Evolutionary conservation across 352 stramenopile genomes (phyloP), one percentile per base, ranked within the genome.

Genomic region (Elongisporangium prolatum): DNA sequence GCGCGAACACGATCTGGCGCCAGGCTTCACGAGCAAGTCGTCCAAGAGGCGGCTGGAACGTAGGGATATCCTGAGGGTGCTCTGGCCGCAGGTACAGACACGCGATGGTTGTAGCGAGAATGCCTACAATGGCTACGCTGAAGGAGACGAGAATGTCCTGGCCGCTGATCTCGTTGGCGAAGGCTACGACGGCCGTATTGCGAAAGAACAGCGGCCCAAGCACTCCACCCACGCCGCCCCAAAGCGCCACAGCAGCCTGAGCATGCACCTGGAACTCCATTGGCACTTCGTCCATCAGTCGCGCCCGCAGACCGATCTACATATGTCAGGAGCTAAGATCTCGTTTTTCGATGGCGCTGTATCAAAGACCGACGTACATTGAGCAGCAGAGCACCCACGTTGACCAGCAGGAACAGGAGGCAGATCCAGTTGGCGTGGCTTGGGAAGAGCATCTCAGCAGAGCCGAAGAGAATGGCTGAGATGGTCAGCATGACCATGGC

Each of bases 211-310:
- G 48, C 24, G 84, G 78, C 10, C 82, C 80, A 1, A 89, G 56
- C 4, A 86, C 64, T 1, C 78, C 70, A 48, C 83, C 83, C 9
- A 89, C 64, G 21, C 80, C 80, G 52, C 80, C 73, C 75, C 82
- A 92, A 62, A 92, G 88, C 8, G 71, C 59, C 20, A 89, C 48
- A 7, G 78, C 84, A 16, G 80, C 75, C 54, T 92, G 83, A 7
- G 83, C 83, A 52, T 92, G 83, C 22, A 92, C 79, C 56, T 92
- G 83, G 63, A 80, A 92, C 61, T 88, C 78, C 21, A 88, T 74
- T 8, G 77, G 74, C 11, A 92, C 80, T 57, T 85, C 76, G 49
- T 92, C 83, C 80, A 92, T 90, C 40, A 92, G 69, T 8, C 83
- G 83, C 10, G 80, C 75, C 7, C 83, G 83, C 2, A 92, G 56